Conservation (phyloP, 805 yeast genomes). For the Ogataea corticis region DNA sequence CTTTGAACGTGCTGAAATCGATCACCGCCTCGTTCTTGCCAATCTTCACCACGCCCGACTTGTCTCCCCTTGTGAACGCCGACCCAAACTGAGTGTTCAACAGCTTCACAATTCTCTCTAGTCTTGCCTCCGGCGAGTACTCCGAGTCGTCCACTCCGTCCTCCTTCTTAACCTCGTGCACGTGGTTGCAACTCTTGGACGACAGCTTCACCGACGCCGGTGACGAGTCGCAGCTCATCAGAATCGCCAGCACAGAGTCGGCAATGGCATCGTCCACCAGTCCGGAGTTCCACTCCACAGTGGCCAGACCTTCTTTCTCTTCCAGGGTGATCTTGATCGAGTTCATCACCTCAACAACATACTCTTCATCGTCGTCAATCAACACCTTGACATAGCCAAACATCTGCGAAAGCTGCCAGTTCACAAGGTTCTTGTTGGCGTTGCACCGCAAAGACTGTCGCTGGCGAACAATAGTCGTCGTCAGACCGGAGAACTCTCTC, state of each 20-base stretch:
- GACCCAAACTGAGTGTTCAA: slow-evolving; percentile 89
- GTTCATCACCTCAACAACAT: slow-evolving; percentile 62
- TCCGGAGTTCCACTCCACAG: slow-evolving; percentile 90
- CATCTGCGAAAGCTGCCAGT: slow-evolving; percentile 94
- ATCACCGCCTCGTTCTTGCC: slow-evolving; percentile 77
- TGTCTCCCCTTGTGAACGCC: slow-evolving; percentile 46
- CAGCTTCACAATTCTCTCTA: slow-evolving; percentile 58
- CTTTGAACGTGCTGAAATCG: slow-evolving; percentile 62
- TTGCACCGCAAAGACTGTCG: slow-evolving; percentile 75
- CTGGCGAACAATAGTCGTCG: slow-evolving; percentile 82
- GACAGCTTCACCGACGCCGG: slow-evolving; percentile 93
- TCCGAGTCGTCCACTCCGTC: slow-evolving; percentile 11
- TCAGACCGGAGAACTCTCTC: slow-evolving; percentile 82
- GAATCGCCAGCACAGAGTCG: slow-evolving; percentile 86
- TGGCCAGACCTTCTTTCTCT: slow-evolving; percentile 46
- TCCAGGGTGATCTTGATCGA: slow-evolving; percentile 53
- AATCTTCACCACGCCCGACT: slow-evolving; percentile 61
- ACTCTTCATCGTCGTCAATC: slow-evolving; percentile 52
- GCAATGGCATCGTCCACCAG: slow-evolving; percentile 90
- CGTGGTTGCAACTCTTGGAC: slow-evolving; percentile 50
- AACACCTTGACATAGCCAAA: slow-evolving; percentile 78
- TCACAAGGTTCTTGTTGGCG: slow-evolving; percentile 76
- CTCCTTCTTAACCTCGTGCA: slow-evolving; percentile 20
- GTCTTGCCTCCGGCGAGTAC: slow-evolving; percentile 39
- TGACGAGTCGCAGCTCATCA: slow-evolving; percentile 88